Evolutionary conservation across 2,329 filamentous ascomycete genomes (phyloP), one percentile per base, ranked within the genome.

Genomic region (Lecanicillium sp.): DNA sequence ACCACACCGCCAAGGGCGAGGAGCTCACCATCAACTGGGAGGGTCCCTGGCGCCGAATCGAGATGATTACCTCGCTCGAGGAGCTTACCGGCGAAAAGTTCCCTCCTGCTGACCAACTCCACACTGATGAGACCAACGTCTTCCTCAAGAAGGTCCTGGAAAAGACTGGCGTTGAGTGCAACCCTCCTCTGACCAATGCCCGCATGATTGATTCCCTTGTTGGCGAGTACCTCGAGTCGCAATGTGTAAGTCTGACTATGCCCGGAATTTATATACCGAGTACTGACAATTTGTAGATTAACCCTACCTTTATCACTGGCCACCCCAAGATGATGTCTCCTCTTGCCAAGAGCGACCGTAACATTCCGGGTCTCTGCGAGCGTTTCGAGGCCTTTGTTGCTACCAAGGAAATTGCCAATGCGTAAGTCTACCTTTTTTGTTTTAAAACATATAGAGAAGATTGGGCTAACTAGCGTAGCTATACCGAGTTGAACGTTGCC

Each of bases 141-240:
- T 98, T 95, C 75, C 78, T 98, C 59, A 80, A 80, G 69, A 67
- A 70, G 29, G 63, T 96, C 14, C 75, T 95, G 50, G 83, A 86
- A 75, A 94, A 95, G 78, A 82, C 83, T 63, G 85, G 86, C 32
- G 76, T 98, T 28, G 85, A 94, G 33, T 96, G 90, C 71, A 74
- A 85, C 31, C 84, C 89, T 19, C 94, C 92, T 1, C 72, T 89
- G 51, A 98, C 92, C 50, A 95, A 95, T 47, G 81, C 90, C 7
- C 82, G 92, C 51, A 95, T 98, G 84, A 81, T 98, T 39, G 92
- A 98, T 67, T 94, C 89, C 64, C 75, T 98, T 25, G 82, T 87
- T 22, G 88, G 88, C 47, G 89, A 96, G 60, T 95, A 88, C 64
- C 90, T 96, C 51, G 92, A 96, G 66, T 84, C 89, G 58, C 90